phyloP scores from a whole-genome alignment of 345 rosid species.

The Turnera subulata region DNA sequence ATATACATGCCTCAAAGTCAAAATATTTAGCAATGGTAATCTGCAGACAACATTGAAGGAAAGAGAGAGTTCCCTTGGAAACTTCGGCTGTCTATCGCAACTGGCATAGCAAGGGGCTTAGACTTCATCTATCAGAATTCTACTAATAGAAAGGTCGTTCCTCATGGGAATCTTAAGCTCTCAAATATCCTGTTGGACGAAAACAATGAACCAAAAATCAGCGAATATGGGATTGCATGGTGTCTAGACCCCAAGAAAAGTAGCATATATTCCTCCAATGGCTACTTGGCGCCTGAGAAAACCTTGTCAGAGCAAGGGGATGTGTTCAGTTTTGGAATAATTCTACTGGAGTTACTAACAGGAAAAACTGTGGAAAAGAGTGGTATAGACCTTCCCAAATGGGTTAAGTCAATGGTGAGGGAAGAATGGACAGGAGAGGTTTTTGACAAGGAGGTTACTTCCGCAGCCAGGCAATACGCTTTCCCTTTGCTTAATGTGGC shows the following conservation, averaged over 20 bases:
- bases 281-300: slow-evolving; percentile 47
- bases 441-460: slow-evolving; percentile 49
- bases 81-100: slow-evolving; percentile 41
- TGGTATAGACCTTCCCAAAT: slow-evolving; percentile 53
- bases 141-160: slow-evolving; percentile 19
- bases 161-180: slow-evolving; percentile 63
- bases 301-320: slow-evolving; percentile 41
- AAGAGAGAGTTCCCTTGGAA: slow-evolving; percentile 54
- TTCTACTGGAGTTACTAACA: slow-evolving; percentile 48
- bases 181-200: slow-evolving; percentile 49
- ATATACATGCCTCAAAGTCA: too few relatives aligned
- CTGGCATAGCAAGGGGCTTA: slow-evolving; percentile 48
- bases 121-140: slow-evolving; percentile 41
- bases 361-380: slow-evolving; percentile 49
- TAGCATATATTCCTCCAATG: slow-evolving; percentile 19
- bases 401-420: slow-evolving; percentile 61
- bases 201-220: slow-evolving; percentile 39
- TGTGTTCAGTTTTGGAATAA: slow-evolving; percentile 49
- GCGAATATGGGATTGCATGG: slow-evolving; percentile 41
- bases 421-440: slow-evolving; percentile 80
- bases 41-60: slow-evolving; percentile 44
- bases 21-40: too few relatives aligned
- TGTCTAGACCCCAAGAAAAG: slow-evolving; percentile 28
- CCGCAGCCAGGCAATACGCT: slow-evolving; percentile 42
- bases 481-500: slow-evolving; percentile 53